Percentiles rank a stretch among this genome's conserved stretches.
phyloP scores from a whole-genome alignment of 306 rosid species.

The Dicorynia guianensis region DNA sequence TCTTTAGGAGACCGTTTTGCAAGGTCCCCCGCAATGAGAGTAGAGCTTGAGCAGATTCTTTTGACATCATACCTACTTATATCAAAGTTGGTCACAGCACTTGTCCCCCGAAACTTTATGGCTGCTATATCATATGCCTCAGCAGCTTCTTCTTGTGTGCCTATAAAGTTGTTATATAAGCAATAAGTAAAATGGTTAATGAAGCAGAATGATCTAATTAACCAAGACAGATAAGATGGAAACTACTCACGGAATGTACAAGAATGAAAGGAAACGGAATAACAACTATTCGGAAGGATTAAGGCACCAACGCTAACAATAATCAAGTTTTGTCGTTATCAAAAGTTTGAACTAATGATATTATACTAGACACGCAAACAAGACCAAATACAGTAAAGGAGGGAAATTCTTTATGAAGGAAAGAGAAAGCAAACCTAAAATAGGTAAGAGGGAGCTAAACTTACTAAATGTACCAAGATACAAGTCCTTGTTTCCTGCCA shows the following conservation, averaged over 20 bases:
- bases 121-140: conserved; percentile 99
- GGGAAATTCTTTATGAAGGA: background rate
- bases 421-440: conserved; percentile 23
- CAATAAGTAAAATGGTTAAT: too few species aligned
- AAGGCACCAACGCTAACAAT: too few species aligned
- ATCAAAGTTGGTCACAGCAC: conserved; percentile 96
- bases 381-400: background rate
- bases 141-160: conserved; percentile 99
- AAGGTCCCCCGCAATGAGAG: conserved; percentile 82
- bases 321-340: too few species aligned
- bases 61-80: conserved; percentile 93
- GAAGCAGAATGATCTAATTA: too few species aligned
- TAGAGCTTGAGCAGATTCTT: conserved; percentile 97
- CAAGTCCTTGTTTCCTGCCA: conserved; percentile 97
- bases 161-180: conserved; percentile 40
- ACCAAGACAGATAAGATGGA: too few species aligned
- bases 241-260: too few species aligned
- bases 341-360: background rate
- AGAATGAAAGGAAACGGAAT: too few species aligned
- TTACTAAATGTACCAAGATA: conserved; percentile 98
- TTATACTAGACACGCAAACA: background rate
- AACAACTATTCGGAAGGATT: too few species aligned
- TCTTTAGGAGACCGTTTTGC: conserved; percentile 81
- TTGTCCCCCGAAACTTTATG: conserved; percentile 92
- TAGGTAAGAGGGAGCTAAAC: conserved; percentile 37